Evolutionary conservation across 2,329 filamentous ascomycete species (phyloP).

Genomic region (Alternaria ventricosa): DNA sequence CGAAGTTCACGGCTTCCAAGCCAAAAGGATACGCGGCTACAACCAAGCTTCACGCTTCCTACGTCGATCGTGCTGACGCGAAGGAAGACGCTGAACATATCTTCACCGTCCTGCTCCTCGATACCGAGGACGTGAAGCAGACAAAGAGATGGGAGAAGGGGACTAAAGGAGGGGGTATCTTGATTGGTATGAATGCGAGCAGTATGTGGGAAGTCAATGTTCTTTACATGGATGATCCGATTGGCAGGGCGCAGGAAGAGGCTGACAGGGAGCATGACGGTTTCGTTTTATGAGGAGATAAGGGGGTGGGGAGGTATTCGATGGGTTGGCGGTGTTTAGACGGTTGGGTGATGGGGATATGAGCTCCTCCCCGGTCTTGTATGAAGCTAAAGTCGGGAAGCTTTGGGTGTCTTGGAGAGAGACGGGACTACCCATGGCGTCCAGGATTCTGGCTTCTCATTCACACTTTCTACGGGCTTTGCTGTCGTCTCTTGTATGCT

Average conservation of each 20-base stretch:
- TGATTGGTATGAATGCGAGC: conserved; percentile 22
- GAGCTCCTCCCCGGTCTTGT: neutral
- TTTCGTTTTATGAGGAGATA: neutral
- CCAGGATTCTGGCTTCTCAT: conserved; percentile 6
- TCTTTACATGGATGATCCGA: conserved; percentile 23
- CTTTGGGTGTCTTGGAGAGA: neutral
- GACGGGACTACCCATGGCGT: neutral
- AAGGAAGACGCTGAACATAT: conserved; percentile 11
- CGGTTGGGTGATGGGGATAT: neutral
- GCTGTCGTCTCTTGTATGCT: neutral
- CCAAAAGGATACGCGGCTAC: conserved; percentile 8
- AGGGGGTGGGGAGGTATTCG: neutral
- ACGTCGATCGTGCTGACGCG: conserved; percentile 9
- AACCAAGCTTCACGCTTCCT: conserved; percentile 11
- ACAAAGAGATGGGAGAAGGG: conserved; percentile 19
- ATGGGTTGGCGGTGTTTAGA: neutral
- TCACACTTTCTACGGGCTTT: too few species aligned
- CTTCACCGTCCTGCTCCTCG: conserved; percentile 20
- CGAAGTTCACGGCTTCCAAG: neutral
- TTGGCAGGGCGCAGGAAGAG: conserved; percentile 19
- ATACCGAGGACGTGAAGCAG: conserved; percentile 2
- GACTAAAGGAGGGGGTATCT: conserved; percentile 11
- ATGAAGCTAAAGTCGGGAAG: neutral
- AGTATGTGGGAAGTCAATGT: conserved; percentile 28
- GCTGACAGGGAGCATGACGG: neutral